Evolutionary conservation across 331 rosid species (phyloP), one percentile per base, ranked within the genome.

Genomic region (Quercus phellos): DNA sequence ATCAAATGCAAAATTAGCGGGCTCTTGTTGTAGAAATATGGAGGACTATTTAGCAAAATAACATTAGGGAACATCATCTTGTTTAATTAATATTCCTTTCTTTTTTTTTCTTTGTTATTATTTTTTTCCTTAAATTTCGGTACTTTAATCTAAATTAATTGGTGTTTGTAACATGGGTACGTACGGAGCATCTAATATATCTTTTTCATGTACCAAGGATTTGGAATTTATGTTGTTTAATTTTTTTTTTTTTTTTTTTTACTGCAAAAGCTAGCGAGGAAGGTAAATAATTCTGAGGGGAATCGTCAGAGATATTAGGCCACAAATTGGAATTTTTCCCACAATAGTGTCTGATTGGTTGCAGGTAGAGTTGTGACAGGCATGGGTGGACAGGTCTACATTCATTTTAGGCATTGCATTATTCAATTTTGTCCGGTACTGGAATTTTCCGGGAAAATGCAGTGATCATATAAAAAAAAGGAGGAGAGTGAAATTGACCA

Each of bases 351-450:
- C 84, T 84, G 86, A 79, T 85, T 87, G 86, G 84, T 79, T 80
- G 72, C 67, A 77, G 86, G 68, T 84, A 79, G 63, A 51, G 70
- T 71, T 60, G 80, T 83, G 84, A 86, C 84, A 85, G 81, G 82
- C 88, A 80, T 76, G 86, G 83, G 81, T 75, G 79, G 80, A 79
- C 70, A 67, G 80, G 79, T 71, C 61, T 27, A 53, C 53, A 10
- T 74, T 84, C 83, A 76, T 78, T 73, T 81, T 72, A n/a, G 76
- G 83, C 27, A 70, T 32, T 82, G 72, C 81, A 81, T 85, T 74
- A 83, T 80, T 85, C 63, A 79, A 76, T 85, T 82, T 82, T 83
- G 93, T 86, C 96, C 76, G 74, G 77, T 73, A 69, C 86, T 76
- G 68, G 78, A 76, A 79, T 61, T 81, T 91, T 84, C 81, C 86